Percentiles rank a stretch among this genome's conserved stretches.
Evolutionary conservation across 441 rosid species (phyloP).

Genomic region (Pelargonium australe): DNA sequence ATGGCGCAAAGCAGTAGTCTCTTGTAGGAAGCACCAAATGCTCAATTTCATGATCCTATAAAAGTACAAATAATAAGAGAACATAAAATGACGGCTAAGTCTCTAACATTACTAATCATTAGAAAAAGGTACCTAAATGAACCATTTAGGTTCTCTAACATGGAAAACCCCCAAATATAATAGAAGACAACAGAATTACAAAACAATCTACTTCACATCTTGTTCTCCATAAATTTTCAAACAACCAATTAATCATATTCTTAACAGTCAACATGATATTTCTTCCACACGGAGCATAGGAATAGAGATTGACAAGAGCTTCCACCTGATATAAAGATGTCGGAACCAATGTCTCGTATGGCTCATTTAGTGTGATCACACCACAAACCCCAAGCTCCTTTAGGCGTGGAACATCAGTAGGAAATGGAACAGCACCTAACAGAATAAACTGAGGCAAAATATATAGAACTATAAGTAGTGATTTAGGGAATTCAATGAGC

Average conservation of each 20-base stretch:
- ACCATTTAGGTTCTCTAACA: no score
- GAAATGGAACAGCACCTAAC: slow-evolving; percentile 94
- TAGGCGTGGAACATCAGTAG: slow-evolving; percentile 75
- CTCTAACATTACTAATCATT: no score
- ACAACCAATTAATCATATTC: no score
- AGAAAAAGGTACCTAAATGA: no score
- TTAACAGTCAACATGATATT: neutral
- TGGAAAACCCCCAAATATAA: no score
- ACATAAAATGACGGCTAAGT: neutral
- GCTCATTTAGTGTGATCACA: slow-evolving; percentile 82
- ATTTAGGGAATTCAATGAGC: neutral
- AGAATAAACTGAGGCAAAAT: slow-evolving; percentile 51
- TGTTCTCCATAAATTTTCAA: neutral
- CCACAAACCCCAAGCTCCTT: slow-evolving; percentile 79
- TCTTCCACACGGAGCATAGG: neutral
- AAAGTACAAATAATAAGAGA: slow-evolving; percentile 17
- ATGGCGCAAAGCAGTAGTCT: slow-evolving; percentile 97
- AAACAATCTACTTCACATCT: neutral
- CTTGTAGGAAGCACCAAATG: slow-evolving; percentile 95
- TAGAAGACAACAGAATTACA: no score
- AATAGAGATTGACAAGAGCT: neutral
- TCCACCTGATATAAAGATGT: slow-evolving; percentile 74
- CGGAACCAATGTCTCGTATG: slow-evolving; percentile 93
- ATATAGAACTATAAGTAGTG: neutral
- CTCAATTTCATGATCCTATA: slow-evolving; percentile 62